Evolutionary conservation across 2,329 filamentous ascomycete species (phyloP).

Genomic region (Arachnomyces sp.): DNA sequence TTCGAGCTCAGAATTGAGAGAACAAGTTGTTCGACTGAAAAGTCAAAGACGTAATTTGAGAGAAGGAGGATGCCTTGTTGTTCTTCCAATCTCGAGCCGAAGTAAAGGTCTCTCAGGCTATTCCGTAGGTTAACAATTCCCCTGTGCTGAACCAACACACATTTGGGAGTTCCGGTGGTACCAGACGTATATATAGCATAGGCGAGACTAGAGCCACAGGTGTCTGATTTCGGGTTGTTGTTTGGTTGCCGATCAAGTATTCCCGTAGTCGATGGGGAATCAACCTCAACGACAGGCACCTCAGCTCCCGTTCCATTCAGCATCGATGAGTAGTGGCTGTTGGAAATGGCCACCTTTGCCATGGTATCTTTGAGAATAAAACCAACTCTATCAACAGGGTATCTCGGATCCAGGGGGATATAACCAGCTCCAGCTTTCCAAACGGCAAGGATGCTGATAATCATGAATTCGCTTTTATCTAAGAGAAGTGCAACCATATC

Average conservation of each 20-base stretch:
- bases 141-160: constrained; percentile 3
- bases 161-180: constrained; percentile 13
- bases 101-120: too few relatives aligned
- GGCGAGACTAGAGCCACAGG: too few relatives aligned
- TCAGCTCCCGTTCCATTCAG: neutral
- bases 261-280: neutral
- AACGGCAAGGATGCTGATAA: neutral
- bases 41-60: constrained; percentile 5
- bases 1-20: constrained; percentile 35
- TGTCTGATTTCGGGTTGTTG: too few relatives aligned
- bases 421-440: constrained; percentile 1
- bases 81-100: too few relatives aligned
- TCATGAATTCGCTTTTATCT: neutral
- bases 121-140: too few relatives aligned
- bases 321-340: constrained; percentile 1
- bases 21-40: constrained; percentile 19
- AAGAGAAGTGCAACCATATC: neutral
- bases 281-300: neutral
- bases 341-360: neutral
- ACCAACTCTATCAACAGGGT: neutral
- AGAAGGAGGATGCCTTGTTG: constrained; percentile 17
- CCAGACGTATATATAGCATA: constrained; percentile 10
- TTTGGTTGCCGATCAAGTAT: too few relatives aligned
- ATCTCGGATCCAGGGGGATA: neutral
- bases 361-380: neutral